Evolutionary conservation across 345 rosid species (phyloP), one percentile per base, ranked within the genome.

Genomic region (Salix purpurea): DNA sequence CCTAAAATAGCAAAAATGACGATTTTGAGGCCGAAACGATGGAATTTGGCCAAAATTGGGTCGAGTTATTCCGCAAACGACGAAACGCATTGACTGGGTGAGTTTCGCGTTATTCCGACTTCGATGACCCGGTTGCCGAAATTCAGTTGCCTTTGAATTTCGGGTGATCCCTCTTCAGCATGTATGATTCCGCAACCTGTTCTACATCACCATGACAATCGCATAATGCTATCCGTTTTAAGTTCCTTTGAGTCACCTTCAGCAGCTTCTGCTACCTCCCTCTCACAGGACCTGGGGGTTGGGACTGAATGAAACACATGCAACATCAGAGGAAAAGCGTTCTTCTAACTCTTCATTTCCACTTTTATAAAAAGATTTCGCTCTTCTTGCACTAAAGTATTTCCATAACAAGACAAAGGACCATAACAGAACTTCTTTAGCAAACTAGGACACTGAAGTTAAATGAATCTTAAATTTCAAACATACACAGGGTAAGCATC

Each of bases 201-300:
- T n/a, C n/a, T n/a, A n/a, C n/a, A n/a, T n/a, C n/a, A n/a, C n/a
- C 97, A 92, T 7, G 96, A 92, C 39, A 92, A 79, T 32, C 92
- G 86, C 90, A 90, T 90, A 28, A 91, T 77, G 80, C 91, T 85
- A 72, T 90, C 91, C 60, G 77, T 86, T 79, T 80, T 77, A 70
- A 83, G 74, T 78, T 87, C 90, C 70, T 79, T 90, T 56, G 88
- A 84, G 60, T 72, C 85, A 19, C 83, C 86, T 74, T 88, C 85
- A 21, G 74, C 85, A 56, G 91, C 90, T 85, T 91, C 92, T 23
- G 87, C 88, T 62, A 80, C 85, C 81, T 91, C 96, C 79, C 84
- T 84, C 79, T 92, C 94, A 19, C 92, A 91, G 32, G 44, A 40
- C 44, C 44, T 10, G 44, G 44, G 44, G 23, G 5, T n/a, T 56